These are phyloP conservation scores for Talaromyces verruculosus DNA, from an alignment of 2,329 filamentous ascomycete genomes.

Conservation along the genomic window DNA sequence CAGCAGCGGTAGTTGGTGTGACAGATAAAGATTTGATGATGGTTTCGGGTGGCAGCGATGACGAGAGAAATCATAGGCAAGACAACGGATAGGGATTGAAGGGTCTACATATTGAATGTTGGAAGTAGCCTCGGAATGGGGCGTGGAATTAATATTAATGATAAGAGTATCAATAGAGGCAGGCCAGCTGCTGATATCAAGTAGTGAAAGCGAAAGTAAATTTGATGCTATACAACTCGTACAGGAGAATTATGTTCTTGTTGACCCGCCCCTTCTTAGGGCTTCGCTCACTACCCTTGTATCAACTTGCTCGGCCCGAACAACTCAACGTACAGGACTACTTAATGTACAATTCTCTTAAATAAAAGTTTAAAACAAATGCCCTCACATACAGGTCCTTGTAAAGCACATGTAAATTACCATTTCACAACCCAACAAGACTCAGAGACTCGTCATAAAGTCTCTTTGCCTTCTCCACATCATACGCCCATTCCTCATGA, in stretches of 20 bases:
- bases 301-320: background rate
- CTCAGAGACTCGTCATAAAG: slow-evolving; percentile 23
- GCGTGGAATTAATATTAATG: background rate
- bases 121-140: background rate
- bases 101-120: background rate
- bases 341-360: background rate
- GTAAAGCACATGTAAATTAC: no score
- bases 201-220: background rate
- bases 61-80: background rate
- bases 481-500: slow-evolving; percentile 24
- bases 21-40: background rate
- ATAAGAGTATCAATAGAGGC: background rate
- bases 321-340: background rate
- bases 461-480: slow-evolving; percentile 16
- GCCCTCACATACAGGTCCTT: no score
- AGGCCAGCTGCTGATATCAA: background rate
- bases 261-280: background rate
- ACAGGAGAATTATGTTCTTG: background rate
- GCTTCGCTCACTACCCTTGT: background rate
- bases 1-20: background rate
- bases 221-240: background rate
- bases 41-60: background rate
- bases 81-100: background rate
- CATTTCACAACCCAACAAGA: background rate
- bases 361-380: no score